Conservation (phyloP, 495 filamentous ascomycete species). For the Tuber borchii region DNA sequence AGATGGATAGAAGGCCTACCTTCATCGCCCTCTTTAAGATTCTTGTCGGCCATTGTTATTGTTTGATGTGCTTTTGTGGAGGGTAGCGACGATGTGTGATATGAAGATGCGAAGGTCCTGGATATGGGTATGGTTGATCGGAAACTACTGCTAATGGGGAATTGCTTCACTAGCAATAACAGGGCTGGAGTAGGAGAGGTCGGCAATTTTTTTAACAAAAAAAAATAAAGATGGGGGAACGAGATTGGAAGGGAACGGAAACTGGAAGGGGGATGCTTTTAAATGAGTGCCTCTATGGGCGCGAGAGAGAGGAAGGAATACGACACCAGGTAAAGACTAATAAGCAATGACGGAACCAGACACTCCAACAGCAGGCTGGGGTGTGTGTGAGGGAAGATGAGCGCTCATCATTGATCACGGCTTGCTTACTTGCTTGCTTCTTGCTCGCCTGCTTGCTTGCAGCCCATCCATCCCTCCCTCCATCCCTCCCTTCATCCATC, state of each 20-base stretch:
- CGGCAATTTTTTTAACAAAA: constrained; percentile 3
- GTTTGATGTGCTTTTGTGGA: constrained; percentile 7
- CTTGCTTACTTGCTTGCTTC: background rate
- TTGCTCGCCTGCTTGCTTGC: constrained; percentile 1
- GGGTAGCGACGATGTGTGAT: background rate
- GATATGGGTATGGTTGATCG: constrained; percentile 16
- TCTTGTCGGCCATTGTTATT: constrained; percentile 33
- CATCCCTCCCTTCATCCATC: background rate
- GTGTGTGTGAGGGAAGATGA: constrained; percentile 7
- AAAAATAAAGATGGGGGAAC: constrained; percentile 7
- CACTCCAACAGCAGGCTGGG: constrained; percentile 27
- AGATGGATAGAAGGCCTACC: constrained; percentile 40
- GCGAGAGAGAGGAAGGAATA: background rate
- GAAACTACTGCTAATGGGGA: background rate
- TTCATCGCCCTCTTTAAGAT: constrained; percentile 47
- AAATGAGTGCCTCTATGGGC: constrained; percentile 16
- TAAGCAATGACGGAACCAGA: constrained; percentile 39
- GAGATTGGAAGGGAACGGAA: constrained; percentile 21
- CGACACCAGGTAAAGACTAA: constrained; percentile 33
- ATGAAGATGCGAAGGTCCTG: constrained; percentile 6
- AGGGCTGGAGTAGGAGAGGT: background rate
- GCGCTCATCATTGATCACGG: background rate
- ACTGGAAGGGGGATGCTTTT: constrained; percentile 30
- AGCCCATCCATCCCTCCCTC: background rate
- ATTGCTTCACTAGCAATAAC: background rate